phyloP scores from a whole-genome alignment of 192 early-diverging fungal species.

The Coemansia sp. region DNA sequence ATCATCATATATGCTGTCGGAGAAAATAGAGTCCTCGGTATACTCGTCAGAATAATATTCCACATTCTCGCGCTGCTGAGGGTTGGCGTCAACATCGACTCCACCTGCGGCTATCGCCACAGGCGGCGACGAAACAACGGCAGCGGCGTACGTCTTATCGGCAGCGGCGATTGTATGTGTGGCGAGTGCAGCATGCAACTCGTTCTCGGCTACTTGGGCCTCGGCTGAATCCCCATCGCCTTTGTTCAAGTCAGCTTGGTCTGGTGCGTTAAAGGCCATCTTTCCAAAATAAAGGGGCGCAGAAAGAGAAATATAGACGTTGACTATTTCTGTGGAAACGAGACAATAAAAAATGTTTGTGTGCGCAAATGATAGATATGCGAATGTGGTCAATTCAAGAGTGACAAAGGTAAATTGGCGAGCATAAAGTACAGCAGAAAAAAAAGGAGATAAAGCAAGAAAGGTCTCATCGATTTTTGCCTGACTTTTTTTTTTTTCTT shows the following conservation, averaged over 20 bases:
- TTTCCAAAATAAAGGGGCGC: not conserved
- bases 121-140: conserved; percentile 2
- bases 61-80: not conserved
- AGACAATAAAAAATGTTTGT: no score
- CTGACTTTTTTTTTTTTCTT: not conserved
- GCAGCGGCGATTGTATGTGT: not conserved
- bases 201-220: not conserved
- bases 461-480: no score
- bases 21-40: conserved; percentile 45
- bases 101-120: not conserved
- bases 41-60: conserved; percentile 37
- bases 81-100: not conserved
- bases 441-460: not conserved
- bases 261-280: not conserved
- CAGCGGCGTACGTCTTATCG: conserved; percentile 16
- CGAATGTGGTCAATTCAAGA: not conserved
- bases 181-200: not conserved
- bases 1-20: conserved; percentile 39
- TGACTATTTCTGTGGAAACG: no score
- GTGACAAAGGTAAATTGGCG: no score
- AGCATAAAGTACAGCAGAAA: not conserved
- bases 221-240: conserved; percentile 4
- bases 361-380: not conserved
- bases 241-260: conserved; percentile 5
- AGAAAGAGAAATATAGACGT: not conserved